Conservation (phyloP, 345 rosid genomes). For the Kandelia obovata region DNA sequence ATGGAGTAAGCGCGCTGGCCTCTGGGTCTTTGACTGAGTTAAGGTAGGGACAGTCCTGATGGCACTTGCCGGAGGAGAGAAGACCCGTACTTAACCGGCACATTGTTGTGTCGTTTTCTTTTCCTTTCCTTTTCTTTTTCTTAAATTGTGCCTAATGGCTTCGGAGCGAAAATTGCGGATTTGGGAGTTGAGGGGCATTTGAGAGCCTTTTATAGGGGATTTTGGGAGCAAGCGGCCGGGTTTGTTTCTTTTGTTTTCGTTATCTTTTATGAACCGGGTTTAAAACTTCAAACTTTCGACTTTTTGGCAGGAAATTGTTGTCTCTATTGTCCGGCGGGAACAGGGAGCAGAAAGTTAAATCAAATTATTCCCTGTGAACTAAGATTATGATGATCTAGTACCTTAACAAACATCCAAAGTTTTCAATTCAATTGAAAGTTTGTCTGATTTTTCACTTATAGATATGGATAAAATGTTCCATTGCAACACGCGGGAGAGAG, state of each 20-base stretch:
- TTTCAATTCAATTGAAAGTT: too few species aligned
- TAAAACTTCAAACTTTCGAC: background rate
- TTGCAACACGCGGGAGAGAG: too few species aligned
- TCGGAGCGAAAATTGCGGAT: background rate
- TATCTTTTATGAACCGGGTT: background rate
- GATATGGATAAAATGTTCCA: too few species aligned
- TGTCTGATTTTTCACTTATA: too few species aligned
- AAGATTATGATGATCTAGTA: background rate
- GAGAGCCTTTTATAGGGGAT: background rate
- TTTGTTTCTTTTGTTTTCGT: background rate
- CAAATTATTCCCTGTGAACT: background rate
- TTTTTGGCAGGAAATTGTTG: background rate
- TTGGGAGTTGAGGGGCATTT: background rate
- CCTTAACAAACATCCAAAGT: too few species aligned
- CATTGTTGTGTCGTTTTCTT: background rate
- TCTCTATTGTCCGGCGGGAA: background rate
- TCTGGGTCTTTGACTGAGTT: slow-evolving; percentile 11
- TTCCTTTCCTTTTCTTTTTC: too few species aligned
- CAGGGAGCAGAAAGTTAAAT: background rate
- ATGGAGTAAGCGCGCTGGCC: slow-evolving; percentile 4
- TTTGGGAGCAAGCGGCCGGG: background rate
- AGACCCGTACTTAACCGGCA: slow-evolving; percentile 13
- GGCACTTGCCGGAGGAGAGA: slow-evolving; percentile 8
- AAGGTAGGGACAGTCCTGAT: slow-evolving; percentile 3
- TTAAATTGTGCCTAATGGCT: too few species aligned